Base-by-base conservation (phyloP, 352 stramenopile species). In the Thalassiosira exigua region DNA sequence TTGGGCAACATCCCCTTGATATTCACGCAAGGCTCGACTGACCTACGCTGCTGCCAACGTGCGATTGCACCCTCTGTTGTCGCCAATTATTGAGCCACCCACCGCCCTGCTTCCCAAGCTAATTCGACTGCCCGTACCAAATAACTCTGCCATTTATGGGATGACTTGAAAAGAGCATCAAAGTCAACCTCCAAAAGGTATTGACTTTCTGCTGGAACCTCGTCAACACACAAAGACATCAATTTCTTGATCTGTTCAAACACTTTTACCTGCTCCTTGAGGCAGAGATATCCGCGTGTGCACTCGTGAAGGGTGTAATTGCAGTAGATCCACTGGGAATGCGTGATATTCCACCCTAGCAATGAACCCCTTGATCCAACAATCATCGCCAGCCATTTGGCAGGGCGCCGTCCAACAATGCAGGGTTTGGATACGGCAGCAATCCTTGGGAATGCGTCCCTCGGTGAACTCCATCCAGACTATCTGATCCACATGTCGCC, bases 281-380 rank as follows among this genome's bases (percentile, higher is more conserved):
- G 32, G 12, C 19, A 12, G 1, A 73, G 51, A 21, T 52, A 41
- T 0, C 64, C 64, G 26, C 50, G 21, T 4, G 7, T 7, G 9
- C 19, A 5, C 9, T 53, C 44, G 5, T 53, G 44, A 53, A 53
- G 44, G 9, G 44, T 53, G n/a, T 11, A 24, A 22, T 72, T 78
- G 4, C 69, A n/a, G 36, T 46, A 78, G 1, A 78, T 59, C 69
- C 69, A 78, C 22, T 78, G 48, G 27, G 24, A 72, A 59, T 17
- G 58, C 64, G 36, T 71, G 51, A 4, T 56, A n/a, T 0, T 71
- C 19, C 0, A 71, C 7, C 7, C 66, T 27, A 0, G 21, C 30
- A 0, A 75, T 50, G 9, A 75, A 60, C 0, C 36, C 12, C 19
- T 50, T 58, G 41, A 59, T 68, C 67, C 67, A 75, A 44, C 14